phyloP scores from a whole-genome alignment of 176 grass and related monocot species.

The Lolium perenne region DNA sequence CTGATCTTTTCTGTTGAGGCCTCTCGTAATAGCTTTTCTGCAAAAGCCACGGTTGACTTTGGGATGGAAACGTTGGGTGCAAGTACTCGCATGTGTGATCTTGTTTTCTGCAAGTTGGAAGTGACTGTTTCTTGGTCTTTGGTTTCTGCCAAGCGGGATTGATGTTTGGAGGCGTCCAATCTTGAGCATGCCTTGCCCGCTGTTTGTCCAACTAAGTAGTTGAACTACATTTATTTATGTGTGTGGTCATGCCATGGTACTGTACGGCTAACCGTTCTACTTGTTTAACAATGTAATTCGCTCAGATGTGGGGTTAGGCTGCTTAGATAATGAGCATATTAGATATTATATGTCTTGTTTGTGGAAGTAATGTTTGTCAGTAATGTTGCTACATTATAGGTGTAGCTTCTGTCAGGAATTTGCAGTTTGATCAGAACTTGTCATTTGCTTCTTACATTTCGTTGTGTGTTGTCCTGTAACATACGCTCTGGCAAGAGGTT shows the following conservation, averaged over 20 bases:
- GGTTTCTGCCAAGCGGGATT: background rate
- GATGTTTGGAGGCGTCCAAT: background rate
- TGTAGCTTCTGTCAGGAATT: too few relatives aligned
- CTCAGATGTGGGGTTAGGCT: background rate
- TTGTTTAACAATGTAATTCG: background rate
- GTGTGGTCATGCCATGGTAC: too few relatives aligned
- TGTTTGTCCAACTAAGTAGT: too few relatives aligned
- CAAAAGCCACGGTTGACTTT: background rate
- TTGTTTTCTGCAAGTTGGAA: background rate
- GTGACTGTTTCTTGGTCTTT: background rate
- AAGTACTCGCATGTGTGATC: background rate
- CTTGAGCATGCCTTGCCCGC: too few relatives aligned
- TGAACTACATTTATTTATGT: too few relatives aligned
- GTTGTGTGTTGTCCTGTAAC: background rate
- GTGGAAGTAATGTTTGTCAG: too few relatives aligned
- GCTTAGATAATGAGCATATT: background rate
- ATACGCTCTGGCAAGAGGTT: too few relatives aligned
- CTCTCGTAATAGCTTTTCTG: background rate
- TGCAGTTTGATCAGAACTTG: background rate
- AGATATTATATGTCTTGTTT: background rate
- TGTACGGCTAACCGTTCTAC: too few relatives aligned
- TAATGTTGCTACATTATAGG: too few relatives aligned
- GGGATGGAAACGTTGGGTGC: background rate
- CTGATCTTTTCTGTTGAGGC: background rate
- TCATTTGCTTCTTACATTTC: background rate